phyloP scores from a whole-genome alignment of 1,139 yeast species.

The Yamadazyma jaroonii region DNA sequence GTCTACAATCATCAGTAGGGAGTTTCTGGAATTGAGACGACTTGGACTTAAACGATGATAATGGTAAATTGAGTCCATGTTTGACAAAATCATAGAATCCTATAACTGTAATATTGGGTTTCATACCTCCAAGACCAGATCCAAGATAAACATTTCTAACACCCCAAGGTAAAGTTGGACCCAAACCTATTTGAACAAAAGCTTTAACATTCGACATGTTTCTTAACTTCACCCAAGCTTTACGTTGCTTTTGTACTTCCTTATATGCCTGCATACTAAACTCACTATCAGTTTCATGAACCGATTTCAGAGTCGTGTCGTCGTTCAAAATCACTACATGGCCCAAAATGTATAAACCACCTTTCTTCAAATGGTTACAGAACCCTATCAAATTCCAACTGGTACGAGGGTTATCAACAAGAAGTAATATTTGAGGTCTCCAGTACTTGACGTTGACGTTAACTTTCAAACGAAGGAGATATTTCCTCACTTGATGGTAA shows the following conservation, averaged over 20 bases:
- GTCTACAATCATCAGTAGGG: conserved; percentile 81
- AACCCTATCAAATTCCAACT: conserved; percentile 92
- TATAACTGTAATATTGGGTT: conserved; percentile 87
- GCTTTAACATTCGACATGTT: conserved; percentile 81
- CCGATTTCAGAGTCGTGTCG: conserved; percentile 19
- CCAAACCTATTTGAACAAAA: conserved; percentile 87
- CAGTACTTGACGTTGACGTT: conserved; percentile 92
- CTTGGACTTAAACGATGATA: conserved; percentile 17
- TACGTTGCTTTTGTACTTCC: conserved; percentile 68
- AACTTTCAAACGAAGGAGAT: conserved; percentile 72
- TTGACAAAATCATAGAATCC: conserved; percentile 74
- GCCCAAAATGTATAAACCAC: conserved; percentile 88
- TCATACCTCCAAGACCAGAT: conserved; percentile 96
- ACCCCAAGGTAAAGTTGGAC: conserved; percentile 94
- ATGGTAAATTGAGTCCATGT: conserved; percentile 35
- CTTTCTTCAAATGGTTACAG: conserved; percentile 91
- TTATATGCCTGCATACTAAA: conserved; percentile 42
- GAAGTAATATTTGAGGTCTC: conserved; percentile 88
- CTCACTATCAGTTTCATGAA: conserved; percentile 17
- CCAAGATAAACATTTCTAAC: conserved; percentile 88
- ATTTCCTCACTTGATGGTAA: conserved; percentile 94
- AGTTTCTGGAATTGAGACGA: conserved; percentile 26
- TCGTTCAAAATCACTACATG: conserved; percentile 76
- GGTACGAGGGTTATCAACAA: conserved; percentile 88
- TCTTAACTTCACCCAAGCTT: conserved; percentile 81